These are phyloP conservation scores for Cryptococcus floricola DNA, from an alignment of 1,284 basidiomycete species.

Conservation along the genomic window DNA sequence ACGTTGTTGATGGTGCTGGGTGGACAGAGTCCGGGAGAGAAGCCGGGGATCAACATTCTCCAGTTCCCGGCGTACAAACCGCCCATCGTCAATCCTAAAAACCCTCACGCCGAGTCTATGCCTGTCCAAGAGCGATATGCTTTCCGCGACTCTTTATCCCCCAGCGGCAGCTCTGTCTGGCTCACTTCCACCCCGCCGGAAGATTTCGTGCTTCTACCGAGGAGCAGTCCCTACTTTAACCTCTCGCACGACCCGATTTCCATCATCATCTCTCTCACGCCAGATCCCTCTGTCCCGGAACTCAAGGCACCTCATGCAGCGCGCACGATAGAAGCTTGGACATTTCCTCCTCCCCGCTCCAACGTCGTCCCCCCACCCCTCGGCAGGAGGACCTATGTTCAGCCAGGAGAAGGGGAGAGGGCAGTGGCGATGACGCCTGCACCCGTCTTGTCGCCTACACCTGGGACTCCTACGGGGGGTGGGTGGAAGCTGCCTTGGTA, in stretches of 20 bases:
- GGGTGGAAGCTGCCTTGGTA: slow-evolving; percentile 47
- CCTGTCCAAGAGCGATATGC: slow-evolving; percentile 60
- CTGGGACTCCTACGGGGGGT: slow-evolving; percentile 13
- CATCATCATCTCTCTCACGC: slow-evolving; percentile 55
- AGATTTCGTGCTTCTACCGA: slow-evolving; percentile 74
- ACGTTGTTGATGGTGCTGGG: slow-evolving; percentile 75
- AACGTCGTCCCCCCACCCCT: slow-evolving; percentile 35
- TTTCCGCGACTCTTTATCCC: slow-evolving; percentile 61
- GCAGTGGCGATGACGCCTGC: slow-evolving; percentile 43
- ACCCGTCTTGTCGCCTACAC: slow-evolving; percentile 22
- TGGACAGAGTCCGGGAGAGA: slow-evolving; percentile 59
- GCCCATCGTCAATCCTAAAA: slow-evolving; percentile 27
- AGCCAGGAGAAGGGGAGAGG: slow-evolving; percentile 41
- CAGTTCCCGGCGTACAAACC: slow-evolving; percentile 70
- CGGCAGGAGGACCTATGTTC: slow-evolving; percentile 43
- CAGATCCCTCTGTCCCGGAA: slow-evolving; percentile 36
- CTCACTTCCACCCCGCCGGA: slow-evolving; percentile 61
- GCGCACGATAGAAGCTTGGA: slow-evolving; percentile 48
- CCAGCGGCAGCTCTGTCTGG: slow-evolving; percentile 61
- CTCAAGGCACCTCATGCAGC: slow-evolving; percentile 32
- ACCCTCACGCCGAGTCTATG: slow-evolving; percentile 44
- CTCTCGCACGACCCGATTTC: slow-evolving; percentile 67
- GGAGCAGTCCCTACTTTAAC: slow-evolving; percentile 66
- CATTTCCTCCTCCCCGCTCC: slow-evolving; percentile 50
- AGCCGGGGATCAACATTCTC: slow-evolving; percentile 64